Conservation (phyloP, 148 eudicot genomes). For the Heliosperma pusillum region DNA sequence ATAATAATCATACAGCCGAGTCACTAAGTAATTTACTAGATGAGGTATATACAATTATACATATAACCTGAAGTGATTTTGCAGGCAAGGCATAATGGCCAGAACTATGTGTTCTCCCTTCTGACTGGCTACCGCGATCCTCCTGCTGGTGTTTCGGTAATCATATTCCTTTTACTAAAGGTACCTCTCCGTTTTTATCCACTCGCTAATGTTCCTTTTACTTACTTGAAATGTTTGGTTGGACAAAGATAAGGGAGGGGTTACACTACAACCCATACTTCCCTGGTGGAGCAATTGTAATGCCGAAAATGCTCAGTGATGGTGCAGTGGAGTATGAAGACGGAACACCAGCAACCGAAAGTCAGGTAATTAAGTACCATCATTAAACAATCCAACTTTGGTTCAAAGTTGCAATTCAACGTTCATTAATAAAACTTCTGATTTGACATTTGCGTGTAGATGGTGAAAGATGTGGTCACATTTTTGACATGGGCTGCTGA, state of each 20-base stretch:
- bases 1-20: no score
- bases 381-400: background rate
- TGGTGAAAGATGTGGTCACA: conserved; percentile 85
- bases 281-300: conserved; percentile 90
- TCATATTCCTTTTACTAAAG: background rate
- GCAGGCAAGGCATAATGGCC: conserved; percentile 80
- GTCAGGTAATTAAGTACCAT: conserved; percentile 52
- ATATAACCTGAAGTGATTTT: no score
- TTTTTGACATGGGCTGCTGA: conserved; percentile 78
- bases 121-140: conserved; percentile 74
- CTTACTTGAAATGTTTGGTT: background rate
- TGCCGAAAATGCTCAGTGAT: conserved; percentile 90
- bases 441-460: conserved; percentile 31
- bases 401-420: background rate
- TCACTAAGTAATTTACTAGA: no score
- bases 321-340: conserved; percentile 92
- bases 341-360: conserved; percentile 89
- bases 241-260: conserved; percentile 63
- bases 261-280: conserved; percentile 90
- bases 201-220: no score
- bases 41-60: no score
- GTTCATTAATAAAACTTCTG: background rate
- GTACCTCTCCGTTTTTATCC: background rate
- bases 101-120: conserved; percentile 67
- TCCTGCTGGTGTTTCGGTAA: conserved; percentile 74